Conservation (phyloP, 2,329 filamentous ascomycete genomes). For the Claviceps arundinis region DNA sequence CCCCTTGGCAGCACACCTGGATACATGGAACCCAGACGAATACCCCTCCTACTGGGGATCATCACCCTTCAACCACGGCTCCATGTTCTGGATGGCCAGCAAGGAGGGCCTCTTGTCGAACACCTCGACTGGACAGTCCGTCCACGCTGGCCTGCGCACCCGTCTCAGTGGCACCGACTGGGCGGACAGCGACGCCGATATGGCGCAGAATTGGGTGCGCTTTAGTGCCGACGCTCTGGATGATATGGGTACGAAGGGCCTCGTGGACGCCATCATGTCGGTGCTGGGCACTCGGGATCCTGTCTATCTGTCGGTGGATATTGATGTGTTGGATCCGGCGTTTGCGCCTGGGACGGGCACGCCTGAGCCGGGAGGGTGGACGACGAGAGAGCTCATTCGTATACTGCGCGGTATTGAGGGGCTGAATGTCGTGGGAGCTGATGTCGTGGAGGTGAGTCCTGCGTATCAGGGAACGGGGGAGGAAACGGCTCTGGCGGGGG, state of each 20-base stretch:
- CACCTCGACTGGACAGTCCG: conserved; percentile 51
- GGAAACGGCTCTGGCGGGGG: conserved; percentile 68
- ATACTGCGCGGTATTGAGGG: conserved; percentile 71
- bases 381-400: conserved; percentile 71
- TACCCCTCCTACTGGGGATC: conserved; percentile 63
- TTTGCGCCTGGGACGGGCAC: conserved; percentile 65
- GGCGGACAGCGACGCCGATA: conserved; percentile 59
- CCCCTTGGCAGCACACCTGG: conserved; percentile 43
- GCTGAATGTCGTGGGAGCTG: conserved; percentile 76
- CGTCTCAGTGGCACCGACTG: conserved; percentile 54
- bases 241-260: conserved; percentile 58
- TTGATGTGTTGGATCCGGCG: conserved; percentile 70
- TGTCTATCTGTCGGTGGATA: conserved; percentile 70
- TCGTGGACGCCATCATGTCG: conserved; percentile 57
- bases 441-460: conserved; percentile 75
- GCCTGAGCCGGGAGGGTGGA: conserved; percentile 85
- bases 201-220: conserved; percentile 62
- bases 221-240: conserved; percentile 78
- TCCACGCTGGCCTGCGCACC: conserved; percentile 75
- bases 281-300: conserved; percentile 63
- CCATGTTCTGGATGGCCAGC: conserved; percentile 82
- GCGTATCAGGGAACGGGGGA: conserved; percentile 73
- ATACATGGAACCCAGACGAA: conserved; percentile 73
- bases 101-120: conserved; percentile 70
- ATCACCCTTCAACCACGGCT: conserved; percentile 70